Base-by-base conservation (phyloP, 73 alveolate species). In the Tetrahymena borealis region DNA sequence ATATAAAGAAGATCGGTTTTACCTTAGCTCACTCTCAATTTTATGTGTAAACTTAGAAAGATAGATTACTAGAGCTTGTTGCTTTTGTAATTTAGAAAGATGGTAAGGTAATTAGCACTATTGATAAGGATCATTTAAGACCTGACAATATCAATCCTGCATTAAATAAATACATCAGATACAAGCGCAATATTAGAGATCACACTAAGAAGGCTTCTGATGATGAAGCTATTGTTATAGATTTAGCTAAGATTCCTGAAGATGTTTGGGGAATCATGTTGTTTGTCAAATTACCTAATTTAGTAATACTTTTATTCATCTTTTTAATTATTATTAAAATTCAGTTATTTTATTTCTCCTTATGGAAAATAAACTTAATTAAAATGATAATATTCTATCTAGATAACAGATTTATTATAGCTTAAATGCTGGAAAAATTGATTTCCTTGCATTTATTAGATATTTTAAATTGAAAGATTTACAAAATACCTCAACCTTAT, bases 1-100 rank as follows among this genome's bases (percentile, higher is more conserved):
- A 94, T 38, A 35, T 94, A 33, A 94, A 36, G 32, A 77, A 95
- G 36, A 91, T 94, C 13, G 95, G 93, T 7, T 94, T 94, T 85
- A 31, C 95, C 7, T 78, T 94, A 40, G 97, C 97, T 6, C 94
- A 92, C 90, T 94, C 93, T 40, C 92, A 94, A 40, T 91, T 91
- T 90, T 92, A 91, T 42, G 85, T 60, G 10, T 37, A 39, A 85
- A 85, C 93, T 4, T 79, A 90, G 9, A 92, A 93, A 33, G 39
- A 79, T 60, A 39, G 93, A 85, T 93, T 60, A 35, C 85, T 93
- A 18, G 40, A 79, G 40, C 78, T 42, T 18, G 38, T 38, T 4
- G 93, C 93, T 11, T 39, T 60, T 40, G 77, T 90, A 13, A 20
- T 85, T 28, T 79, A 36, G 32, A 79, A 78, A 32, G 93, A 93